phyloP scores from a whole-genome alignment of 345 rosid genomes.

The Anastatica hierochuntica region DNA sequence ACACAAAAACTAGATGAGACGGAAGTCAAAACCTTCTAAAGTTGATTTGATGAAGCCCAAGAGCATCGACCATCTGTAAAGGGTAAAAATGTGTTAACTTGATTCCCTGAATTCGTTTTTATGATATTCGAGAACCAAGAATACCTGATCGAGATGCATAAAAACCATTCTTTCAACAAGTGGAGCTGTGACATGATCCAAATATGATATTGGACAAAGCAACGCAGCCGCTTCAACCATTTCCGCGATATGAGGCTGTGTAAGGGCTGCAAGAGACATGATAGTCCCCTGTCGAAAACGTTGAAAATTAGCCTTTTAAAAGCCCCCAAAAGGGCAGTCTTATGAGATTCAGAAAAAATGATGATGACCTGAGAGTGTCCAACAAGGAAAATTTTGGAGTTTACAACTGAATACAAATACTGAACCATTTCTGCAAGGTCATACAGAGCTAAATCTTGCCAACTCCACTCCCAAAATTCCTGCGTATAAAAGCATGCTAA shows the following conservation, averaged over 20 bases:
- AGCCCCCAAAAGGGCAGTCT: conserved; percentile 1
- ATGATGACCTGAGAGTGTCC: conserved; percentile 90
- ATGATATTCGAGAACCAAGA: conserved; percentile 8
- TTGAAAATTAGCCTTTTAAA: background rate
- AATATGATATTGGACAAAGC: conserved; percentile 78
- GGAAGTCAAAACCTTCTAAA: conserved; percentile 57
- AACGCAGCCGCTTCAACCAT: conserved; percentile 95
- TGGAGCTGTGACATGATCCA: conserved; percentile 73
- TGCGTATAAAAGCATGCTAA: conserved; percentile 10
- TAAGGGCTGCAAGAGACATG: conserved; percentile 84
- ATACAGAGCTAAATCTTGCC: conserved; percentile 83
- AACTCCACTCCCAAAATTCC: conserved; percentile 98
- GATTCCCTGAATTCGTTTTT: conserved; percentile 12
- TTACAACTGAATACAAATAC: conserved; percentile 38
- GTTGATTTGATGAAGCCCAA: conserved; percentile 82
- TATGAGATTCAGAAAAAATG: background rate
- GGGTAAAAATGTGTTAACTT: conserved; percentile 9
- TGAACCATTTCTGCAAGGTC: conserved; percentile 69
- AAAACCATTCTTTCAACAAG: conserved; percentile 77
- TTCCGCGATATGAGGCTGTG: conserved; percentile 52
- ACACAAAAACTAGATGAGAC: background rate
- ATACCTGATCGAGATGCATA: conserved; percentile 87
- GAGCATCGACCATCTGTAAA: conserved; percentile 55
- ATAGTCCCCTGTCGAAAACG: conserved; percentile 59
- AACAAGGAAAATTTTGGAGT: conserved; percentile 64